Conservation (phyloP, 495 filamentous ascomycete genomes). For the Penicillium turbatum region DNA sequence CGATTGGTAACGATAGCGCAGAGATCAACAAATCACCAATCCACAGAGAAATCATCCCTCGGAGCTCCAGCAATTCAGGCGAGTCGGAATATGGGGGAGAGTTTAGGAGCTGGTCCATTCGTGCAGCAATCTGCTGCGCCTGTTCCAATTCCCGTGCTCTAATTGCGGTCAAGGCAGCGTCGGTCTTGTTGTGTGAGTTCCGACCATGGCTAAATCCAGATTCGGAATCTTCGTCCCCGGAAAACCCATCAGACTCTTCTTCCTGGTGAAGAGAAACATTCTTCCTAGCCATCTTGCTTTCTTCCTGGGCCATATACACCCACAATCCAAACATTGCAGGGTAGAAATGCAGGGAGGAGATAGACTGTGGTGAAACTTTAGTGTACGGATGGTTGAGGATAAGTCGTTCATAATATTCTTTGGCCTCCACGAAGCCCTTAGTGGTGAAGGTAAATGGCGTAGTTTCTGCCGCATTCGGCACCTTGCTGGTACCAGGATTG, state of each 20-base stretch:
- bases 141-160: conserved; percentile 36
- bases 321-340: conserved; percentile 64
- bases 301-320: conserved; percentile 56
- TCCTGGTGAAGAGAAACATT: conserved; percentile 19
- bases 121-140: conserved; percentile 53
- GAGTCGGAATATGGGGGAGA: conserved; percentile 61
- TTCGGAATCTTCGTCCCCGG: conserved; percentile 29
- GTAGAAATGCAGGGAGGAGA: conserved; percentile 56
- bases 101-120: conserved; percentile 61
- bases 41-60: conserved; percentile 66
- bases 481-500: neutral
- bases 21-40: conserved; percentile 55
- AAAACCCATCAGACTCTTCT: conserved; percentile 21
- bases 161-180: conserved; percentile 22
- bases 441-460: conserved; percentile 35
- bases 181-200: conserved; percentile 13
- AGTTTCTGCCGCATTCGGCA: neutral
- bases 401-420: conserved; percentile 61
- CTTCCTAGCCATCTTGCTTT: conserved; percentile 37
- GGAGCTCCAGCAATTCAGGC: conserved; percentile 52
- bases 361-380: conserved; percentile 37
- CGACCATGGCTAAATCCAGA: conserved; percentile 14
- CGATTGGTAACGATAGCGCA: conserved; percentile 20
- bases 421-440: conserved; percentile 53
- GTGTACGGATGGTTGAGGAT: conserved; percentile 62